phyloP scores from a whole-genome alignment of 1,139 yeast species.

The Pichia inconspicua region DNA sequence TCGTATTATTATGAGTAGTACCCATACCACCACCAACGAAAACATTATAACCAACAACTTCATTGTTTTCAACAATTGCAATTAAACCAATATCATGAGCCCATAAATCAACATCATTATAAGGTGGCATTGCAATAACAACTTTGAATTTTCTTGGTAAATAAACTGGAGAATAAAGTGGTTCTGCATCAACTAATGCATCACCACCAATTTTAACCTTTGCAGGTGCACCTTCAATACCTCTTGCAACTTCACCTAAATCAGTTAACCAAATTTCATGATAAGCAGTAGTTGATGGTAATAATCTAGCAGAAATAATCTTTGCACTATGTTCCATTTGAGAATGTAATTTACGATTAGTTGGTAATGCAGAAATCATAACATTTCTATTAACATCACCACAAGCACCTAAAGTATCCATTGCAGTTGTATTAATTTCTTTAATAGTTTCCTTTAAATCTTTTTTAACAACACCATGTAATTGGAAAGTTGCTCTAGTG shows the following conservation, averaged over 20 bases:
- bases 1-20: conserved; percentile 90
- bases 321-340: conserved; percentile 63
- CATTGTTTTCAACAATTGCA: conserved; percentile 68
- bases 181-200: conserved; percentile 79
- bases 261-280: conserved; percentile 94
- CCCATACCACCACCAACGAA: conserved; percentile 99
- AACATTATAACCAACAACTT: conserved; percentile 70
- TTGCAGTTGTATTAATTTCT: conserved; percentile 81
- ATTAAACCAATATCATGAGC: conserved; percentile 92
- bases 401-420: conserved; percentile 96
- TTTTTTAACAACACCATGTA: conserved; percentile 91
- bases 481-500: conserved; percentile 95
- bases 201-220: conserved; percentile 84
- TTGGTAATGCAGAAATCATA: conserved; percentile 83
- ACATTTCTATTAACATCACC: conserved; percentile 98
- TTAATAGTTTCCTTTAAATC: conserved; percentile 85
- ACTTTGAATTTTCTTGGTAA: conserved; percentile 94
- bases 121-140: conserved; percentile 93
- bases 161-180: conserved; percentile 78
- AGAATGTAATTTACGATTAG: conserved; percentile 70
- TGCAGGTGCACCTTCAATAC: conserved; percentile 63
- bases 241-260: conserved; percentile 57
- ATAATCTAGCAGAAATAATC: conserved; percentile 67
- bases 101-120: conserved; percentile 93
- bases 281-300: conserved; percentile 91